Base-by-base conservation (phyloP, 2,329 filamentous ascomycete genomes). In the Septoria petroselini region DNA sequence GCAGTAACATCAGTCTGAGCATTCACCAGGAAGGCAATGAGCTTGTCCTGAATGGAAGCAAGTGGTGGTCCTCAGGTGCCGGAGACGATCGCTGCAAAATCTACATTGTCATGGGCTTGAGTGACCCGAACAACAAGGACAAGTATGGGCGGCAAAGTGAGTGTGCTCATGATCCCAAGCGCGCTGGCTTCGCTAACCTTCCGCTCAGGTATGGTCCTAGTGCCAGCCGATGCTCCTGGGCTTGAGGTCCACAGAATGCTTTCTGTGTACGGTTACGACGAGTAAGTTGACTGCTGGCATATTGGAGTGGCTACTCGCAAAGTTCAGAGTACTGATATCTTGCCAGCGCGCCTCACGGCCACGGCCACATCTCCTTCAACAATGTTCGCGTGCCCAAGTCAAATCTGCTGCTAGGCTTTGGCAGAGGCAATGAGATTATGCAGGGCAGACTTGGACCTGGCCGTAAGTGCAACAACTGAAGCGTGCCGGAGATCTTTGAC, bases 21-120 rank as follows among this genome's bases (percentile, higher is more conserved):
- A 96, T 98, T 68, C 79, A 75, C 59, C 82, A 81, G 50, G 89
- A 96, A 58, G 91, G 91, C 8, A 82, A 93, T 65, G 82, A 93
- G 62, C 96, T 93, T 67, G 83, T 97, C 14, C 78, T 98, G 46
- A 96, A 97, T 66, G 93, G 93, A 50, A 80, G 83, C 82, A 98
- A 98, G 88, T 98, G 93, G 93, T 98, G 93, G 93, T 95, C 89
- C 21, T 95, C 88, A 57, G 93, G 93, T 58, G 90, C 91, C 14
- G 93, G 93, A 51, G 93, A 98, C 73, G 86, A 86, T 51, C 82
- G 91, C 62, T 98, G 93, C 78, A 80, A 86, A 70, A 77, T 98
- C 68, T 97, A 96, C 75, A 84, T 98, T 55, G 90, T 95, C 62
- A 95, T 98, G 87, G 93, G 89, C 72, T 95, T 97, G 78, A 86